These are phyloP conservation scores for Spirogloea muscicola DNA, from an alignment of 139 green algal genomes.

Conservation along the genomic window DNA sequence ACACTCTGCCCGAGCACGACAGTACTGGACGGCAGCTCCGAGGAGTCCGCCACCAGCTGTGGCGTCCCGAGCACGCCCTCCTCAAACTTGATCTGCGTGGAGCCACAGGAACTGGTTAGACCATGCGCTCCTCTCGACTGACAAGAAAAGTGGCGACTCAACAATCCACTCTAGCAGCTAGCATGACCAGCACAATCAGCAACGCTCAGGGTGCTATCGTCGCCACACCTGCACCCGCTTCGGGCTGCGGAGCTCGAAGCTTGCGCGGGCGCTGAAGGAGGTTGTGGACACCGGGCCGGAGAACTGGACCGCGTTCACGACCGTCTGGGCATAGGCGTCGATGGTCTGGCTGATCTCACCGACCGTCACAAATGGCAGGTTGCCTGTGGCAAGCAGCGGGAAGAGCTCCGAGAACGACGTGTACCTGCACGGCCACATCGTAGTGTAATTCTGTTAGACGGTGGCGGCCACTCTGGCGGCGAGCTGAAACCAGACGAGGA, in stretches of 20 bases:
- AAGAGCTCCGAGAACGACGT: constrained; percentile 80
- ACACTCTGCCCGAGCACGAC: no score
- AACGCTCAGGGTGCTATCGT: no score
- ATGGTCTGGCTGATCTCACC: constrained; percentile 83
- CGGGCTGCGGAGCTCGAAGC: constrained; percentile 73
- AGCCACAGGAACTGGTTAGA: no score
- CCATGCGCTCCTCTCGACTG: no score
- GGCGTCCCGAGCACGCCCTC: constrained; percentile 32
- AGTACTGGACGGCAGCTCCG: no score
- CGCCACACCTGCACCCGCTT: constrained; percentile 71
- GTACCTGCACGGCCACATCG: constrained; percentile 78
- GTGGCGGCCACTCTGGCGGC: no score
- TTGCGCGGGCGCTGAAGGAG: constrained; percentile 61
- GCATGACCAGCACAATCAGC: no score
- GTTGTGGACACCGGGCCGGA: constrained; percentile 58
- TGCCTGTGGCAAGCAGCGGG: constrained; percentile 67
- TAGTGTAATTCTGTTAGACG: no score
- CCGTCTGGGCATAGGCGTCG: constrained; percentile 54
- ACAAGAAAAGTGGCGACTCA: no score
- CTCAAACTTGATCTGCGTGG: constrained; percentile 50
- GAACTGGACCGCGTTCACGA: constrained; percentile 75
- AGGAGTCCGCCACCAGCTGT: constrained; percentile 4
- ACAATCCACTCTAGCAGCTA: no score
- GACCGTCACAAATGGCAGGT: constrained; percentile 76
- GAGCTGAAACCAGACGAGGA: no score